Base-by-base conservation (phyloP, 1,284 basidiomycete species). In the Rhodotorula sp. region DNA sequence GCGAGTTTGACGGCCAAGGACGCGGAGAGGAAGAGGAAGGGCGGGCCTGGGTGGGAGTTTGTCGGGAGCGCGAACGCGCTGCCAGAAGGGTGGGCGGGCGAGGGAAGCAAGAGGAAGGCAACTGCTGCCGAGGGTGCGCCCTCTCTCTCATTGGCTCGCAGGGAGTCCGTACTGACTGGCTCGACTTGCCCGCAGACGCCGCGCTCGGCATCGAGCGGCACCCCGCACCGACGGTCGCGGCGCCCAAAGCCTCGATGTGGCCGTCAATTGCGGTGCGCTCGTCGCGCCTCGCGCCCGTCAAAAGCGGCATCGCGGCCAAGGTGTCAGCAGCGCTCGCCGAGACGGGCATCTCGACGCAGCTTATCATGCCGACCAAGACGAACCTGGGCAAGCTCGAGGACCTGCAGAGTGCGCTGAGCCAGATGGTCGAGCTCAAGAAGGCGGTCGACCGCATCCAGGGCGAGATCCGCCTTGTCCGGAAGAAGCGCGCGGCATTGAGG, bases 321-420 rank as follows among this genome's bases (percentile, higher is more conserved):
- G 87, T 95, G 76, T 85, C 87, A 6, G 88, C 90, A 70, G 85
- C 89, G 25, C 85, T 97, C 34, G 81, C 85, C 27, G 92, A 96
- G 80, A 85, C 94, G 27, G 89, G 89, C 22, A 83, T 95, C 50
- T 86, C 85, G n/a, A 85, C 88, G 72, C 87, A 90, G 22, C 85
- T 97, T 64, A 90, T 95, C 74, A 96, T 97, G 92, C 94, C 94
- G 25, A 96, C 94, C 3, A 85, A 88, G 46, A 87, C 88, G 39
- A 96, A 92, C 75, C 84, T 89, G 64, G 84, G 86, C 62, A 87
- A 86, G 73, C 84, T 93, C 48, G 92, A 95, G 73, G 83, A 84
- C 9, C 82, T 97, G 25, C 80, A 95, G 41, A 87, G 88, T 9
- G 88, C 91, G 1, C 87, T 91, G 0, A 85, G 85, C 6, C 84